Evolutionary conservation across 2,329 filamentous ascomycete genomes (phyloP), one percentile per base, ranked within the genome.

Genomic region (Phoma herbarum): DNA sequence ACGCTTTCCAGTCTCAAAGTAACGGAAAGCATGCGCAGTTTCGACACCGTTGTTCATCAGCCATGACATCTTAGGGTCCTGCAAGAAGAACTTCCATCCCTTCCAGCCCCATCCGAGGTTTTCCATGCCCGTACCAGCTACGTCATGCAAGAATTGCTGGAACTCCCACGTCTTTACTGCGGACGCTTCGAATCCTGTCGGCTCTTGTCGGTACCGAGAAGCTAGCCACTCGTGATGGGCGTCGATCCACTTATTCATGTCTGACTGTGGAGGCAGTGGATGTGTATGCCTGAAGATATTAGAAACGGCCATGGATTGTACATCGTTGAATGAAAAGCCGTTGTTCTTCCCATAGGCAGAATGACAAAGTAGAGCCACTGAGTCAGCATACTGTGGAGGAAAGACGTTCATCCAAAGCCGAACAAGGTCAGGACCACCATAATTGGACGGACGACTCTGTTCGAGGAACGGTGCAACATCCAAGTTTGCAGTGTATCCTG

Each of bases 61-160:
- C 25, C 64, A 66, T 31, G 70, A 76, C 42, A 79, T 64, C 55
- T 71, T 63, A 18, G 66, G 65, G 39, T 79, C 71, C 9, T 57
- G 59, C 57, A 68, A 68, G 71, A 75, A 79, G 48, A 77, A 74
- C 52, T 59, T 65, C 77, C 76, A 78, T 8, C 68, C 75, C 33
- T 66, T 60, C 52, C 52, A 57, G 14, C 67, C 69, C 59, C 68
- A 22, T 2, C 49, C 49, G 5, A 52, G 49, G 7, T 28, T 52
- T 16, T 52, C 39, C 39, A 52, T 52, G 16, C 39, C 39, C 1
- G 68, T 67, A 7, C 76, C 76, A 3, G 75, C 72, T 12, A 65
- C 69, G 16, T 72, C 64, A 49, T 78, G 69, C 25, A 76, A 42
- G 72, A 74, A 79, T 5, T 52, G 52, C 26, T 68, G 59, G 18